Base-by-base conservation (phyloP, 176 grass and related monocot species). In the Aegilops sharonensis region DNA sequence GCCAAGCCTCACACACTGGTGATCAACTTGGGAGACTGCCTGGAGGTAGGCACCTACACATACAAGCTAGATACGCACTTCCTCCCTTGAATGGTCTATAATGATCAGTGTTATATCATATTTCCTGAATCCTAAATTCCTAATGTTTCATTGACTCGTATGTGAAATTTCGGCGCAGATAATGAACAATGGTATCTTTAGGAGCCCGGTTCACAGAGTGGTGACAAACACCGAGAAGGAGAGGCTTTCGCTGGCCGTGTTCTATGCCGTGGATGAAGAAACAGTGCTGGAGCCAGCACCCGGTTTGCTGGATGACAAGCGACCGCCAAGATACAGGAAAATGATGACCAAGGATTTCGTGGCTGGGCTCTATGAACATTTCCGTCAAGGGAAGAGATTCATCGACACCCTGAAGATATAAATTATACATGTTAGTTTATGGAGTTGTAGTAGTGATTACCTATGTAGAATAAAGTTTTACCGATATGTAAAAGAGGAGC, bases 101-200 rank as follows among this genome's bases (percentile, higher is more conserved):
- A 64, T 64, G 61, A 52, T 52, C 48, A 52, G 5, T 17, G 14
- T 18, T 17, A 17, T 52, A 52, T 17, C 61, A 10, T 13, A 64
- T 64, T 64, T 64, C 24, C n/a, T 27, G 61, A 64, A 64, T 64
- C 61, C 61, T 27, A 27, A 27, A 64, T 29, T 64, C 61, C 61
- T 27, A 27, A 27, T 64, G 9, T 4, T 13, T 25, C 25, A 64
- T 29, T 29, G 11, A 29, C 61, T 64, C 11, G 9, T 29, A 6
- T 64, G 24, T 64, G 9, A 27, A 64, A 64, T 56, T 57, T 4
- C 14, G 3, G 20, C 65, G 72, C 72, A 96, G 94, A 85, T 96
- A 29, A 81, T 96, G 78, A 93, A n/a, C 56, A 96, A 96, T 7
- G 89, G 64, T 25, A 81, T 20, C 9, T 84, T 88, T 79, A 82